These are phyloP conservation scores for Leccinum fibrillosum DNA, from an alignment of 768 basidiomycete genomes.

Conservation along the genomic window DNA sequence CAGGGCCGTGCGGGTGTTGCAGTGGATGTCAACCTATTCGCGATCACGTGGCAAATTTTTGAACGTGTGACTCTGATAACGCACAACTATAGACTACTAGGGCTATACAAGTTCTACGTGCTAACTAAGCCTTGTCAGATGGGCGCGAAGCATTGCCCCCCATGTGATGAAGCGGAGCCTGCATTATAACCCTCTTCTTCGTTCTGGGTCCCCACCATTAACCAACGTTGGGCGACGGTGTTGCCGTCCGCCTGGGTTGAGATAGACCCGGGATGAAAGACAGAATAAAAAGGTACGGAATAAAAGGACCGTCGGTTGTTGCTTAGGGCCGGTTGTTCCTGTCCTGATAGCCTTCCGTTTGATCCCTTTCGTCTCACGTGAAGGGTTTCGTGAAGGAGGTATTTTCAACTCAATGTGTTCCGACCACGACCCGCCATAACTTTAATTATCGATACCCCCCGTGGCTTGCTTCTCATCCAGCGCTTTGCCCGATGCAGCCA, in stretches of 20 bases:
- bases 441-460: not conserved
- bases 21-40: not conserved
- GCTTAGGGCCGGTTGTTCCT: slow-evolving; percentile 30
- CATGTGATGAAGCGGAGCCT: slow-evolving; percentile 22
- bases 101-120: not conserved
- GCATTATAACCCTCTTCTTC: slow-evolving; percentile 72
- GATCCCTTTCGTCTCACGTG: slow-evolving; percentile 3
- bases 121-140: slow-evolving; percentile 32
- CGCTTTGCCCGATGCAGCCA: slow-evolving; percentile 34
- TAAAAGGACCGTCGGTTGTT: not conserved
- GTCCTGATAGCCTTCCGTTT: not conserved
- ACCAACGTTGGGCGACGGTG: slow-evolving; percentile 37
- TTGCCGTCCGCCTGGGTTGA: slow-evolving; percentile 66
- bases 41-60: not conserved
- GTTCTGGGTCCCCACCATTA: slow-evolving; percentile 80
- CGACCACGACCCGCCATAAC: not conserved
- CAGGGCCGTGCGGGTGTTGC: not conserved
- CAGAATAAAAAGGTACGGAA: not conserved
- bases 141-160: slow-evolving; percentile 46
- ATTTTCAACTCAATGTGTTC: not conserved
- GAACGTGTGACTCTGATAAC: not conserved
- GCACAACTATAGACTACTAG: not conserved
- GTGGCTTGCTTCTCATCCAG: slow-evolving; percentile 1
- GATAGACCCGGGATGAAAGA: slow-evolving; percentile 55
- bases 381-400: not conserved